These are phyloP conservation scores for Phellinidium pouzarii DNA, from an alignment of 1,284 basidiomycete genomes.

Conservation along the genomic window DNA sequence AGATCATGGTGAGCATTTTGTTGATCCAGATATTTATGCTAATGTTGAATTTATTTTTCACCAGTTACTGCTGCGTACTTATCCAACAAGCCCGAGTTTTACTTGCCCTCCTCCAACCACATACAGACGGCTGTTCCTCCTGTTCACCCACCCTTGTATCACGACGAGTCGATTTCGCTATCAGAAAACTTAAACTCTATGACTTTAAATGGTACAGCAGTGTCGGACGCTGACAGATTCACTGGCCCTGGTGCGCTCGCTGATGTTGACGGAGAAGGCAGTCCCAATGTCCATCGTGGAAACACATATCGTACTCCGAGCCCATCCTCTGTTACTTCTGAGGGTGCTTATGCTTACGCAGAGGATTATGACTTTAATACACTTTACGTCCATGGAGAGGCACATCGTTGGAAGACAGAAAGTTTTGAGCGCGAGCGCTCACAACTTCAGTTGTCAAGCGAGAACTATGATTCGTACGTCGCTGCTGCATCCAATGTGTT, in stretches of 20 bases:
- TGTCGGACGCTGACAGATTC: neutral
- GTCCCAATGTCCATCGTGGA: neutral
- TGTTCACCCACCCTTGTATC: neutral
- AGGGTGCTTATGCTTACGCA: neutral
- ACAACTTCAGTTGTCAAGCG: neutral
- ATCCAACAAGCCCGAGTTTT: neutral
- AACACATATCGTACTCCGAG: neutral
- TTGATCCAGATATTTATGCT: neutral
- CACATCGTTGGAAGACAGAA: neutral
- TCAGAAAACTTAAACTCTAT: neutral
- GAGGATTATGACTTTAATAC: neutral
- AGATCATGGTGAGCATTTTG: neutral
- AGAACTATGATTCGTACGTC: conserved; percentile 46
- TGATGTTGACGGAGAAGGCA: neutral
- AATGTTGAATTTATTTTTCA: neutral
- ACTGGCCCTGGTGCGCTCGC: neutral
- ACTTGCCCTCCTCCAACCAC: neutral
- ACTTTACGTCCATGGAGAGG: neutral
- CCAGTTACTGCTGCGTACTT: neutral
- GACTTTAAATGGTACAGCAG: neutral
- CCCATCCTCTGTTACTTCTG: neutral
- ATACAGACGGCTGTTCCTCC: neutral
- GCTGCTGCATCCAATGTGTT: conserved; percentile 76
- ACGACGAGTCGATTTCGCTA: neutral
- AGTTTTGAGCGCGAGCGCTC: neutral